These are phyloP conservation scores for Parachaetomium inaequale DNA, from an alignment of 495 filamentous ascomycete species.

Conservation along the genomic window DNA sequence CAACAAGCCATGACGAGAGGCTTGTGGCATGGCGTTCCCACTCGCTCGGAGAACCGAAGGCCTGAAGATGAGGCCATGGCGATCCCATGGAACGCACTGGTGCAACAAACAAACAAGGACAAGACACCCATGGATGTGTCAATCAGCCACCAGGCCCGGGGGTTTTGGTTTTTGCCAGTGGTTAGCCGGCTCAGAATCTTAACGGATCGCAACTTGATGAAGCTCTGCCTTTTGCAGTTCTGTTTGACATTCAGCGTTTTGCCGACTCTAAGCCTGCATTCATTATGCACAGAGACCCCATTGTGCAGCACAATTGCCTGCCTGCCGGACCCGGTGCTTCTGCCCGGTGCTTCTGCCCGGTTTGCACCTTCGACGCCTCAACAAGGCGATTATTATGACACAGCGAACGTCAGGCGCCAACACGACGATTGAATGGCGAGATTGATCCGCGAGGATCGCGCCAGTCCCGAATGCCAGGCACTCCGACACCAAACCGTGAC, in stretches of 20 bases:
- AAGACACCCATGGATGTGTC: neutral
- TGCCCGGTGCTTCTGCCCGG: too few species aligned
- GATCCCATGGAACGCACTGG: conserved; percentile 6
- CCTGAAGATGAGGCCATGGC: conserved; percentile 12
- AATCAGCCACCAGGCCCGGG: neutral
- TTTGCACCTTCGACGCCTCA: conserved; percentile 6
- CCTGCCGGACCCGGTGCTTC: too few species aligned
- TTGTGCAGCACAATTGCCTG: neutral
- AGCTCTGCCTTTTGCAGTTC: too few species aligned
- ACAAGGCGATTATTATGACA: conserved; percentile 15
- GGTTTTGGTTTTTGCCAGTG: neutral
- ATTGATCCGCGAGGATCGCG: conserved; percentile 1
- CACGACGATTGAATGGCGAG: neutral
- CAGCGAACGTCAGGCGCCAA: too few species aligned
- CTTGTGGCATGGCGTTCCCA: neutral
- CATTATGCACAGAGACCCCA: neutral
- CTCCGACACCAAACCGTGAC: conserved; percentile 10
- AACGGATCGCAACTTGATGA: too few species aligned
- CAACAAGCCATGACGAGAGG: conserved; percentile 20
- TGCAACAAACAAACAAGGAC: conserved; percentile 23
- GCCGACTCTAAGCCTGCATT: neutral
- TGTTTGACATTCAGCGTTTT: neutral
- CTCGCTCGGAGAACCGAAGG: neutral
- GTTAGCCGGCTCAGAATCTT: too few species aligned
- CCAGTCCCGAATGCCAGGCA: neutral